Percentiles rank a stretch among this genome's conserved stretches.
These are phyloP conservation scores for Spatholobus suberectus DNA, from an alignment of 306 rosid species.

Conservation along the genomic window DNA sequence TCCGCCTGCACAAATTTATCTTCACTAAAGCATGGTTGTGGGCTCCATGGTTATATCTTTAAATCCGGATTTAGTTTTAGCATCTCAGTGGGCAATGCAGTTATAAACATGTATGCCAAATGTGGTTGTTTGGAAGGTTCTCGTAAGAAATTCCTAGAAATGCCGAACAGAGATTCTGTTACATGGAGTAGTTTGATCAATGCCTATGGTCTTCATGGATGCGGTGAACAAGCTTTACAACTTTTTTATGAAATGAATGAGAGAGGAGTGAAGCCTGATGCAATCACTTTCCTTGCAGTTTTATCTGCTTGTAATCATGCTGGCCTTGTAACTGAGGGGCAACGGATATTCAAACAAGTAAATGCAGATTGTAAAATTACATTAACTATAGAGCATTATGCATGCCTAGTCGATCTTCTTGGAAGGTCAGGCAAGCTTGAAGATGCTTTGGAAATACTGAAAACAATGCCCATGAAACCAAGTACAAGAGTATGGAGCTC, in stretches of 20 bases:
- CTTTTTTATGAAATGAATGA: conserved; percentile 63
- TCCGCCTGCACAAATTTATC: conserved; percentile 62
- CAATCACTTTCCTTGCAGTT: conserved; percentile 57
- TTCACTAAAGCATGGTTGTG: conserved; percentile 52
- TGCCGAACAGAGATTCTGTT: conserved; percentile 56
- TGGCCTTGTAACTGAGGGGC: conserved; percentile 67
- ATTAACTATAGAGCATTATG: conserved; percentile 58
- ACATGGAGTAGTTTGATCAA: conserved; percentile 66
- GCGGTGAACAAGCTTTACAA: conserved; percentile 61
- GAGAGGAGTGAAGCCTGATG: conserved; percentile 55
- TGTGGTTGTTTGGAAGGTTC: conserved; percentile 61
- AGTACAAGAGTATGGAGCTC: conserved; percentile 68
- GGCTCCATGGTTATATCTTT: conserved; percentile 55
- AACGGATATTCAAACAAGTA: conserved; percentile 49
- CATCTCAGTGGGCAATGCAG: conserved; percentile 63
- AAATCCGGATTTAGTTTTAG: conserved; percentile 54
- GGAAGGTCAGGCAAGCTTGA: conserved; percentile 74
- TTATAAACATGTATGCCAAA: conserved; percentile 74
- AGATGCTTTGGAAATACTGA: conserved; percentile 60
- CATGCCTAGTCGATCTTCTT: conserved; percentile 68
- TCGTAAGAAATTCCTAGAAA: conserved; percentile 55
- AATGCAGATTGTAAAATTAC: conserved; percentile 42
- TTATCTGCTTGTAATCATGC: conserved; percentile 77
- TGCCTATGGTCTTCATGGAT: conserved; percentile 70
- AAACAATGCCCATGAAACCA: conserved; percentile 65